phyloP scores from a whole-genome alignment of 2,329 filamentous ascomycete genomes.

The Leptographium procerum region DNA sequence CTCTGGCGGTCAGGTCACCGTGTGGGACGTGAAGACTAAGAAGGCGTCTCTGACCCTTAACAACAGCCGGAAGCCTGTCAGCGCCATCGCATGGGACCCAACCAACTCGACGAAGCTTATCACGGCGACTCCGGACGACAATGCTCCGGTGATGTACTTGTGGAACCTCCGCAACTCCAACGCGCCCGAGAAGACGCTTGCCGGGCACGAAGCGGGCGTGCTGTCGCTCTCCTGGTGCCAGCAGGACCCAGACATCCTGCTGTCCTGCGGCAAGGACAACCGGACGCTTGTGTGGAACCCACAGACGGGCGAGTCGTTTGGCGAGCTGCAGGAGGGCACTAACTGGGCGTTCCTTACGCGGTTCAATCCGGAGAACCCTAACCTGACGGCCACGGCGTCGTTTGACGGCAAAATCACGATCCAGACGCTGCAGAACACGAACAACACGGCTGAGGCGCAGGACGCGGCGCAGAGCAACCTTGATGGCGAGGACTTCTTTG shows the following conservation, averaged over 20 bases:
- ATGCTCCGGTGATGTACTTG: slow-evolving; percentile 73
- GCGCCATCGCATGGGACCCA: slow-evolving; percentile 94
- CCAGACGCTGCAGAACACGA: slow-evolving; percentile 90
- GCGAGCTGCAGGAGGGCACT: slow-evolving; percentile 94
- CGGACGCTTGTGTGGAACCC: slow-evolving; percentile 94
- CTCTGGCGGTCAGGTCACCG: slow-evolving; percentile 86
- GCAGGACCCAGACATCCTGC: slow-evolving; percentile 76
- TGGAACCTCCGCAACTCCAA: slow-evolving; percentile 97
- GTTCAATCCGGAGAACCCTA: slow-evolving; percentile 89
- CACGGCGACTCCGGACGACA: slow-evolving; percentile 84
- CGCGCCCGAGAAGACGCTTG: slow-evolving; percentile 76
- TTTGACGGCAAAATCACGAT: slow-evolving; percentile 95
- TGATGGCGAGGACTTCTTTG: slow-evolving; percentile 94
- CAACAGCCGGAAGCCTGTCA: slow-evolving; percentile 88
- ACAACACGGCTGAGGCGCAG: slow-evolving; percentile 53
- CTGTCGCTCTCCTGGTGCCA: slow-evolving; percentile 91
- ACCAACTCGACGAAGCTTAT: slow-evolving; percentile 89
- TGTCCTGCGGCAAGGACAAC: slow-evolving; percentile 96
- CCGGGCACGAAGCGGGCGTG: slow-evolving; percentile 89
- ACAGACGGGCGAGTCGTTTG: slow-evolving; percentile 73
- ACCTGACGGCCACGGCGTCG: slow-evolving; percentile 84
- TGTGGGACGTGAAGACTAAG: slow-evolving; percentile 97
- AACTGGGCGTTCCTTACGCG: slow-evolving; percentile 97
- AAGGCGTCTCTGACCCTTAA: slow-evolving; percentile 94
- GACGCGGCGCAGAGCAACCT: slow-evolving; percentile 54